Base-by-base conservation (phyloP, 148 eudicot species). In the Cornus suecica region DNA sequence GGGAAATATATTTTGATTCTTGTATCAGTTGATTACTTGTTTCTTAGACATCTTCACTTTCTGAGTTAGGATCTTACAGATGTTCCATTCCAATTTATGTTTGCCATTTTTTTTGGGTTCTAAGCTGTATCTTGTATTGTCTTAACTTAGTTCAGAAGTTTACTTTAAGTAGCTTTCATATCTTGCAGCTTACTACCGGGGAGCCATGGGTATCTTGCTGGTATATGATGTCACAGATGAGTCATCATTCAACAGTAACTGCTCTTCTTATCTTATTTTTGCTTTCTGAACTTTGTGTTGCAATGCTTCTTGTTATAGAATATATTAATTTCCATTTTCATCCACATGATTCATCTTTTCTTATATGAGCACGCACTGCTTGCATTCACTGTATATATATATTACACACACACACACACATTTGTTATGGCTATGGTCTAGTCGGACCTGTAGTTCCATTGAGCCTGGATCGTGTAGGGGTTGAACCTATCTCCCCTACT, bases 121-220 rank as follows among this genome's bases (percentile, higher is more conserved):
- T 66, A 22, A 30, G n/a, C 69, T 30, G 69, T 6, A 32, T 30
- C 7, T 29, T 26, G 34, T 65, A 26, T 65, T 22, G 15, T 65
- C 11, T 29, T 28, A 27, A 65, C 28, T 31, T 30, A 31, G 24
- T 31, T 32, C 8, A 5, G 42, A 66, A 30, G 25, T 32, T 63
- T 34, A 51, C 20, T 0, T 32, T 29, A 14, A 28, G 10, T 15
- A 0, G 7, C 15, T 13, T 18, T 5, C 25, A 6, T 54, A 13
- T 61, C 41, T 37, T 81, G 87, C 84, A 84, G 87, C 87, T 72
- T 84, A 81, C 65, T 81, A 84, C 56, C 84, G 87, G 37, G 84
- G 87, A 76, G 86, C 86, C 74, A 83, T 80, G 86, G 86, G 86
- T 74, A 83, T 83, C 15, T 72, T 83, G 75, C 79, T 83, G 80